Base-by-base conservation (phyloP, 208 protist genomes). In the Trypanosoma brucei region DNA sequence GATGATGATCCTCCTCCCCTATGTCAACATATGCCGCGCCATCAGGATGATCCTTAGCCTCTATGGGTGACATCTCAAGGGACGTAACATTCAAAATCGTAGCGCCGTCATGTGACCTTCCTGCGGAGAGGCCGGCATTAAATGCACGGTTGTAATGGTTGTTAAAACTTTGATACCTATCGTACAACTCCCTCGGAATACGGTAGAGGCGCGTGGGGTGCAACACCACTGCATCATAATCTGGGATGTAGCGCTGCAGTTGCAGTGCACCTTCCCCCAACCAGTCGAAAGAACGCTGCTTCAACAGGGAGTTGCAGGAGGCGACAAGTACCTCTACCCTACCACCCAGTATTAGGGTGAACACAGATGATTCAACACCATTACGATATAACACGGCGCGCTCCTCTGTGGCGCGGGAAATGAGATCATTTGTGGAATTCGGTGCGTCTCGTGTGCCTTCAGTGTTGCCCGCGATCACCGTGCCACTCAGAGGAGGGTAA, bases 201-300 rank as follows among this genome's bases (percentile, higher is more conserved):
- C 73, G 71, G 57, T 84, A 88, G 2, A 92, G 55, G 14, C 89
- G 81, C 7, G 86, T 84, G 6, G 84, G 73, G 31, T 58, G 65
- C 9, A 78, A 53, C n/a, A 95, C 82, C 8, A 91, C 55, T 2
- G 86, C 89, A 59, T 83, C 92, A 76, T 78, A 95, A 53, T 90
- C 86, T 0, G 89, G 84, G 8, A 79, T 62, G 50, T 89, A 95
- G 45, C 81, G 74, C 34, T 70, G 46, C 39, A 70, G 68, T 13
- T 68, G 83, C 33, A 95, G 79, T 7, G 86, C 86, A 64, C 86
- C 78, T 65, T 92, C 86, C 1, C 77, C 89, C 22, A 95, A 61
- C 54, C 65, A 83, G 39, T 86, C 62, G 62, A 93, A 95, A 50
- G 80, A 82, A 44, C 64, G 76, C 34, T 82, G 73, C 50, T 60